Conservation (phyloP, 257 asterid species). For the Jacaranda mimosifolia region DNA sequence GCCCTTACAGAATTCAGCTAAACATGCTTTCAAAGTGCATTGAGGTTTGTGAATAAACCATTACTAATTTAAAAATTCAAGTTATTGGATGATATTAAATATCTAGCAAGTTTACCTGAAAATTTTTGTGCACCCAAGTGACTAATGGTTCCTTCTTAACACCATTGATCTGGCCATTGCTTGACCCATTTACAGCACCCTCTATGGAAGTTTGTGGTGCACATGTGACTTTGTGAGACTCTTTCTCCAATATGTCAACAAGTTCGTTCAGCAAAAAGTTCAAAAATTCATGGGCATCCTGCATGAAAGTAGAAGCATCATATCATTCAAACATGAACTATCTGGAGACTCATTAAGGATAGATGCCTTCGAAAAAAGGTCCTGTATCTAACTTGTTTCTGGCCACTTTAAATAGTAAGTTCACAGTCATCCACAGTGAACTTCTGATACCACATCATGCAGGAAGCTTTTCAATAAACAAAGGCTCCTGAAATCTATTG, state of each 20-base stretch:
- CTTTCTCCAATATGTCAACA: conserved; percentile 90
- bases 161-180: conserved; percentile 59
- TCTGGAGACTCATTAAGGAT: background rate
- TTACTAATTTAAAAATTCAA: background rate
- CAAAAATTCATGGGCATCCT: conserved; percentile 97
- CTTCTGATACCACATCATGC: background rate
- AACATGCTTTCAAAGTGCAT: conserved; percentile 13
- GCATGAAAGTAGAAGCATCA: conserved; percentile 31
- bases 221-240: conserved; percentile 58
- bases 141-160: conserved; percentile 66
- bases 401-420: background rate
- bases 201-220: conserved; percentile 34
- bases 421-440: background rate
- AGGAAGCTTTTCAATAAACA: background rate
- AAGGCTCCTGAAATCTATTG: background rate
- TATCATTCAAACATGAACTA: conserved; percentile 18
- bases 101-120: conserved; percentile 65
- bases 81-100: background rate
- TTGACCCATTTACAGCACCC: conserved; percentile 54
- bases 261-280: conserved; percentile 86
- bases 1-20: background rate
- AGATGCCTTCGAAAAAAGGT: background rate
- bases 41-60: background rate
- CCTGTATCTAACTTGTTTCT: background rate
- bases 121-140: conserved; percentile 91